Percentiles rank a stretch among this genome's conserved stretches.
Evolutionary conservation across 2,329 filamentous ascomycete species (phyloP).

Genomic region (Septoria linicola): DNA sequence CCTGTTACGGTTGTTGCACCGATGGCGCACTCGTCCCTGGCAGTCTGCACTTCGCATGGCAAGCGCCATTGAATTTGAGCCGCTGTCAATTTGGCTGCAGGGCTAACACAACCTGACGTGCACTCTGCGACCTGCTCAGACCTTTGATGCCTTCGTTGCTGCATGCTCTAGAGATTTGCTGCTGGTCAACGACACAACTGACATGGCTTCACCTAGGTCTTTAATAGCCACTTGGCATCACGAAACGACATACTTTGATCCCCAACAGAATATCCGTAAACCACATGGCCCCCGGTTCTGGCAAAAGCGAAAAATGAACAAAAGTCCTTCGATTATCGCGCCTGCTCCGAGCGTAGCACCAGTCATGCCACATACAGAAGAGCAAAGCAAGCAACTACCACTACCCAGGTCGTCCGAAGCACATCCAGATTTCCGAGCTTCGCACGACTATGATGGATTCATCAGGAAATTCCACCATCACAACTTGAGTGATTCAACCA

Average conservation of each 20-base stretch:
- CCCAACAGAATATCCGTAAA: constrained; percentile 16
- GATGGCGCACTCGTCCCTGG: constrained; percentile 18
- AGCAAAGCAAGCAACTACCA: constrained; percentile 29
- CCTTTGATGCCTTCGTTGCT: constrained; percentile 7
- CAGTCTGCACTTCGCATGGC: constrained; percentile 21
- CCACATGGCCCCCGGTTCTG: constrained; percentile 31
- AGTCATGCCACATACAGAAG: constrained; percentile 25
- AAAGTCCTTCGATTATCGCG: constrained; percentile 24
- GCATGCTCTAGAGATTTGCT: background rate
- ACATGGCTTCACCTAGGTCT: constrained; percentile 34
- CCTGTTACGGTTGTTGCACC: constrained; percentile 19
- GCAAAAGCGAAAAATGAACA: constrained; percentile 33
- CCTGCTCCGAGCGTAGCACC: constrained; percentile 20
- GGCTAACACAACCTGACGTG: constrained; percentile 5
- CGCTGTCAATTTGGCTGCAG: constrained; percentile 15
- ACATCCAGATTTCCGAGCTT: constrained; percentile 17
- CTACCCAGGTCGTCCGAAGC: constrained; percentile 22
- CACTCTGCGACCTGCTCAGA: constrained; percentile 1
- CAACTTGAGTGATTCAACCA: constrained; percentile 74
- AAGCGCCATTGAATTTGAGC: constrained; percentile 31
- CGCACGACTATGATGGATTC: constrained; percentile 30
- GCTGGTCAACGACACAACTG: constrained; percentile 19
- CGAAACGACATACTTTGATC: constrained; percentile 23
- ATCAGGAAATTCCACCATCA: constrained; percentile 59
- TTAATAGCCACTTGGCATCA: constrained; percentile 31